Conservation (phyloP, 106 monocot genomes). For the Dioscorea alata region DNA sequence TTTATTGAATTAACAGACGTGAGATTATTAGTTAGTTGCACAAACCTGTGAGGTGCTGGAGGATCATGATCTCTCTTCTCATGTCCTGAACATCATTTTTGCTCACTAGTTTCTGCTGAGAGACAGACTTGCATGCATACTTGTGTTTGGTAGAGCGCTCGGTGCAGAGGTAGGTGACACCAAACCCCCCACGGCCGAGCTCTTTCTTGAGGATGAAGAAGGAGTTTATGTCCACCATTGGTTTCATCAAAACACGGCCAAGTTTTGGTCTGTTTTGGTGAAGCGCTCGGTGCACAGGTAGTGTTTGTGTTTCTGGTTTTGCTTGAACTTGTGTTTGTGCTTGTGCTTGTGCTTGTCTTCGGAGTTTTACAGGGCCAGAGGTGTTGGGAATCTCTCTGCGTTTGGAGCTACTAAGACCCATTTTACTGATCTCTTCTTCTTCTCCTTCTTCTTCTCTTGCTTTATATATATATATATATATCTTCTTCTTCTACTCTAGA, state of each 20-base stretch:
- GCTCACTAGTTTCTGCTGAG: slow-evolving; percentile 44
- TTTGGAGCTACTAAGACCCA: slow-evolving; percentile 55
- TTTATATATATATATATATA: no score
- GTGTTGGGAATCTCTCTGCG: slow-evolving; percentile 48
- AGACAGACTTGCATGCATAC: slow-evolving; percentile 65
- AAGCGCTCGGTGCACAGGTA: no score
- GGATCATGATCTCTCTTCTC: slow-evolving; percentile 53
- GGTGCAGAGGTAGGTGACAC: slow-evolving; percentile 56
- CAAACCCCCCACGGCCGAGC: slow-evolving; percentile 67
- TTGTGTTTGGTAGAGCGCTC: slow-evolving; percentile 25
- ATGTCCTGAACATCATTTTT: slow-evolving; percentile 38
- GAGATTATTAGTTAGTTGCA: no score
- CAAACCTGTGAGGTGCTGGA: slow-evolving; percentile 44
- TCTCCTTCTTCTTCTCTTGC: background rate
- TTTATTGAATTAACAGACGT: no score
- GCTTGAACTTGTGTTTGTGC: no score
- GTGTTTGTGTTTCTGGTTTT: no score
- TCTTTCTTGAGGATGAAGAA: slow-evolving; percentile 43
- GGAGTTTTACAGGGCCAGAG: slow-evolving; percentile 17
- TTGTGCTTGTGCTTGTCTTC: slow-evolving; percentile 1
- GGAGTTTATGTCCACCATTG: slow-evolving; percentile 35
- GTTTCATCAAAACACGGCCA: slow-evolving; percentile 26
- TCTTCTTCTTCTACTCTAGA: no score
- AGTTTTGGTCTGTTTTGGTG: no score
- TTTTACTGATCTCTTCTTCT: background rate